phyloP scores from a whole-genome alignment of 352 stramenopile species.

The Phytophthora litchii region DNA sequence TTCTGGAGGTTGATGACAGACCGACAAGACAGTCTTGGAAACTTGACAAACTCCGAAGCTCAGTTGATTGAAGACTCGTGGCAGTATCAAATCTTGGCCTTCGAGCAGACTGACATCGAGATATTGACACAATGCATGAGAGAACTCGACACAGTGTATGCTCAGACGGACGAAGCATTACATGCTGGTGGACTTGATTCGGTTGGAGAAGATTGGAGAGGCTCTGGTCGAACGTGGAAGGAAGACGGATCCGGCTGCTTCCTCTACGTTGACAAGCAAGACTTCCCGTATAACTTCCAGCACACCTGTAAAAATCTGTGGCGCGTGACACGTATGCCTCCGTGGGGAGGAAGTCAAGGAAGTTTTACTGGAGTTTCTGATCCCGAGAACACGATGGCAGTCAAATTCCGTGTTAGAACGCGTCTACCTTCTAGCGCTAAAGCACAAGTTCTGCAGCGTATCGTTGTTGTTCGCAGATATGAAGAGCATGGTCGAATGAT shows the following conservation, averaged over 20 bases:
- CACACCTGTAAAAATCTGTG: slow-evolving; percentile 14
- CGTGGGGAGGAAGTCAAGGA: slow-evolving; percentile 10
- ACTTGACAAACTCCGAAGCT: too few species aligned
- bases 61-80: too few species aligned
- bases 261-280: slow-evolving; percentile 12
- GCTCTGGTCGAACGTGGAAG: slow-evolving; percentile 4
- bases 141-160: slow-evolving; percentile 8
- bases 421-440: slow-evolving; percentile 2
- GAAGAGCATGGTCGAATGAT: slow-evolving; percentile 4
- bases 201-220: slow-evolving; percentile 4
- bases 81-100: too few species aligned
- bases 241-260: slow-evolving; percentile 1
- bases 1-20: too few species aligned
- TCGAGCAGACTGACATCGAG: not conserved
- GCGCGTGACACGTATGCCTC: slow-evolving; percentile 3
- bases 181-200: not conserved
- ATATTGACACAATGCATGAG: slow-evolving; percentile 9
- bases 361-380: slow-evolving; percentile 7
- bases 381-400: slow-evolving; percentile 8
- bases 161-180: slow-evolving; percentile 8
- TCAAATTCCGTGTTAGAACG: slow-evolving; percentile 12
- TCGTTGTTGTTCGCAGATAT: slow-evolving; percentile 16
- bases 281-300: slow-evolving; percentile 11
- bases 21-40: too few species aligned
- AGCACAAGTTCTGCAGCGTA: slow-evolving; percentile 5